phyloP scores from a whole-genome alignment of 495 filamentous ascomycete species.

The Aspergillus hancockii region DNA sequence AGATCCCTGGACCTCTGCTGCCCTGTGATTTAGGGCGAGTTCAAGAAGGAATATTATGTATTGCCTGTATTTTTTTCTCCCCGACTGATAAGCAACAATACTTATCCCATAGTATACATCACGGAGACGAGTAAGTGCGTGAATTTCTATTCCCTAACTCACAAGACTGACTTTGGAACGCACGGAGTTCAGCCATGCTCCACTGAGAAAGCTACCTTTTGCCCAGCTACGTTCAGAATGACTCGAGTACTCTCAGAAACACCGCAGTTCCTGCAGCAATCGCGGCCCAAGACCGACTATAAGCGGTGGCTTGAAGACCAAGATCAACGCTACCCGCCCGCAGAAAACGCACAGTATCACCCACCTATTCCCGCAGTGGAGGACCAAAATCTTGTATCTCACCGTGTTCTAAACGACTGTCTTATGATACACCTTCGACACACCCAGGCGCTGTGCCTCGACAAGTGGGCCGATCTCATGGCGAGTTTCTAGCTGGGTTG shows the following conservation, averaged over 20 bases:
- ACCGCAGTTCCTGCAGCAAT: not conserved
- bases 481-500: not conserved
- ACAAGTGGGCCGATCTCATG: not conserved
- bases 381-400: not conserved
- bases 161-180: not conserved
- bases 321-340: not conserved
- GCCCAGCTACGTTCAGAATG: not conserved
- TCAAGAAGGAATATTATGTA: too few relatives aligned
- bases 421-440: not conserved
- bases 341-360: not conserved
- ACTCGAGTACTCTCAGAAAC: not conserved
- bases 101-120: not conserved
- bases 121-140: not conserved
- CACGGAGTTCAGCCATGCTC: not conserved
- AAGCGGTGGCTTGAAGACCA: not conserved
- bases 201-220: not conserved
- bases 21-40: not conserved
- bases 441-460: not conserved
- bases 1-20: too few relatives aligned
- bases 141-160: not conserved
- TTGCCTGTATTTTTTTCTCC: not conserved
- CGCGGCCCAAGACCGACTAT: not conserved
- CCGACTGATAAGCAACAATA: not conserved
- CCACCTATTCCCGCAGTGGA: not conserved
- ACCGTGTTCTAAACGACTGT: not conserved